Base-by-base conservation (phyloP, 2,329 filamentous ascomycete genomes). In the Zymoseptoria brevis region DNA sequence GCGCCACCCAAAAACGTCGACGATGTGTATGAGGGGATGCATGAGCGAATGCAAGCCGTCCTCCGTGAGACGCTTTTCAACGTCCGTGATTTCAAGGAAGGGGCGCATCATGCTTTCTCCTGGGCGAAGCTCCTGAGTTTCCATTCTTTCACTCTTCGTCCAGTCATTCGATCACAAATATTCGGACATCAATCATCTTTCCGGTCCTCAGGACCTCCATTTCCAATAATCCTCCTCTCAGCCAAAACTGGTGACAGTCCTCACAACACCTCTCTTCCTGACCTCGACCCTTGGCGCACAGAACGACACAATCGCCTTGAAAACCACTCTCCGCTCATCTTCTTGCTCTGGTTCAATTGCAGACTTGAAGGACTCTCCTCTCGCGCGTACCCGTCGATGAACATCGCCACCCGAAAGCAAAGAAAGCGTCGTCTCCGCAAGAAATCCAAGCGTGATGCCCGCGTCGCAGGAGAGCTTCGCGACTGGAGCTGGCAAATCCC, bases 221-320 rank as follows among this genome's bases (percentile, higher is more conserved):
- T 50, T 5, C 11, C 50, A 19, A 51, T 51, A 2, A 8, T 21
- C 50, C n/a, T 53, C 13, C 13, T 55, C 56, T 58, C 60, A 64
- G 6, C 50, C 63, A 50, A 67, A 56, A 19, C 52, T 50, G n/a
- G 61, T 66, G 2, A 67, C 61, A n/a, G 54, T 63, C 29, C 61
- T 54, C 29, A 57, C 53, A 24, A 55, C 50, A 22, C 62, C 60
- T 11, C 64, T 63, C 55, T 65, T 66, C 55, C 62, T 61, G 48
- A 50, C 48, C 45, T 54, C 53, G 19, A 57, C 24, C 7, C 60
- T 59, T 9, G 64, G 55, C 19, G 63, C 53, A 16, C 57, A 59
- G 54, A 68, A 71, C 1, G 68, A 71, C 45, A 71, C 57, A 41
- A 71, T 68, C 2, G 69, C 66, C 24, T 63, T 70, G 64, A 68